These are phyloP conservation scores for Aspergillus sp. DNA, from an alignment of 2,329 filamentous ascomycete species.

Conservation along the genomic window DNA sequence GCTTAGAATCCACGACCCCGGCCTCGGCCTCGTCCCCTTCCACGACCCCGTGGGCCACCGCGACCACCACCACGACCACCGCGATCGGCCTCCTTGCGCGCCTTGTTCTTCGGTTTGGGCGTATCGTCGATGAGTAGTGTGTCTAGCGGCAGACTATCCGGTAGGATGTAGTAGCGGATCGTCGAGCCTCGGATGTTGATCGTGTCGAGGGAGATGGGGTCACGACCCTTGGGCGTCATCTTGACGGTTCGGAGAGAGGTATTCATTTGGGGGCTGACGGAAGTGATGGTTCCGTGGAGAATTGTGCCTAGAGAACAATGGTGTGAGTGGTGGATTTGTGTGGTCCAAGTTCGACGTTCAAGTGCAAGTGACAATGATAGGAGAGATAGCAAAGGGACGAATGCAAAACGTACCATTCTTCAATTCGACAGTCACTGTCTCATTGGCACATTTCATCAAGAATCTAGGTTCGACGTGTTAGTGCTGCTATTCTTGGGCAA, in stretches of 20 bases:
- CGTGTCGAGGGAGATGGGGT: constrained; percentile 83
- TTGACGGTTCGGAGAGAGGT: constrained; percentile 93
- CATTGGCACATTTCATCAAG: constrained; percentile 98
- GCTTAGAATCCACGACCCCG: constrained; percentile 23
- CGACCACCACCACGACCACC: constrained; percentile 49
- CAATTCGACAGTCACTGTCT: constrained; percentile 96
- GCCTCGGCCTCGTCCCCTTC: constrained; percentile 51
- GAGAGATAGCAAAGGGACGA: not conserved
- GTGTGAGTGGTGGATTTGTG: not conserved
- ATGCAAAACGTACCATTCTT: constrained; percentile 80
- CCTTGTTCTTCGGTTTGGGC: constrained; percentile 99
- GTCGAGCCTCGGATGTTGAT: constrained; percentile 97
- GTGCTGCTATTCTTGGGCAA: not conserved
- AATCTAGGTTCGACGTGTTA: constrained; percentile 61
- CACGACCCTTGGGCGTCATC: constrained; percentile 88
- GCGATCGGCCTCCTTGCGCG: constrained; percentile 77
- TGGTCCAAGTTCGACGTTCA: too few species aligned
- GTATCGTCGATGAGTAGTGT: constrained; percentile 94
- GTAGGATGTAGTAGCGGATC: constrained; percentile 94
- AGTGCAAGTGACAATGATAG: not conserved
- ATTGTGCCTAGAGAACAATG: constrained; percentile 70
- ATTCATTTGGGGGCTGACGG: constrained; percentile 98
- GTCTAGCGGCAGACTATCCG: constrained; percentile 91
- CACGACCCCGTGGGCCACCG: constrained; percentile 51
- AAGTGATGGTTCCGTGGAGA: constrained; percentile 93